Base-by-base conservation (phyloP, 2,329 filamentous ascomycete species). In the Westerdykella aurantiaca region DNA sequence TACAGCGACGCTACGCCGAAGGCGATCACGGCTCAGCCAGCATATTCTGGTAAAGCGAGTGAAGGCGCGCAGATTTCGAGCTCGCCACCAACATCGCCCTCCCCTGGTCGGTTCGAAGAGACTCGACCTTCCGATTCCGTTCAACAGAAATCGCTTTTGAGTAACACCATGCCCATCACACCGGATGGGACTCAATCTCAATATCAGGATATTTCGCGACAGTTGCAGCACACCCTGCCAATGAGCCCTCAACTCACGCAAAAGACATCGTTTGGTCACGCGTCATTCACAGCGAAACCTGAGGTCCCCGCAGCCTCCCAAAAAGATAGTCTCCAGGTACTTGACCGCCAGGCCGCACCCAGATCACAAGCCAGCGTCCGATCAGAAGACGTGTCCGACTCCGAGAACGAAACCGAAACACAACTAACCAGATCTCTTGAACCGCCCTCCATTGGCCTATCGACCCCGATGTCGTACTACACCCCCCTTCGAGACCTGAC, bases 391-490 rank as follows among this genome's bases (percentile, higher is more conserved):
- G 38, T 47, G 33, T 45, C 53, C 17, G 47, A 46, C 34, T 42
- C 37, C 6, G 46, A 51, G 4, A 22, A 39, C 31, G 37, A 52
- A n/a, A 5, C 16, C 11, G 33, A 31, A 6, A 45, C 41, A 41
- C 16, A 29, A 47, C 11, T 14, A 37, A 5, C 31, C 48, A 1
- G 40, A 31, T 12, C 10, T 38, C 25, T 29, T 34, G 34, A 39
- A 31, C 23, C 47, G 13, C 59, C 63, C 4, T 57, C 55, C n/a
- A 56, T 64, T 38, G 72, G 71, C 37, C 55, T 70, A 31, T 58
- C 57, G 1, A 73, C 72, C 0, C 51, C 63, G 0, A 50, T 69
- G n/a, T 61, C 66, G 5, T 76, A 75, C 59, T 75, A 73, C 58
- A 69, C 66, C 0, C 68, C 71, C 0, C 63, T 76, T 0, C 58